Evolutionary conservation across 306 rosid genomes (phyloP).

Genomic region (Myrica gale): DNA sequence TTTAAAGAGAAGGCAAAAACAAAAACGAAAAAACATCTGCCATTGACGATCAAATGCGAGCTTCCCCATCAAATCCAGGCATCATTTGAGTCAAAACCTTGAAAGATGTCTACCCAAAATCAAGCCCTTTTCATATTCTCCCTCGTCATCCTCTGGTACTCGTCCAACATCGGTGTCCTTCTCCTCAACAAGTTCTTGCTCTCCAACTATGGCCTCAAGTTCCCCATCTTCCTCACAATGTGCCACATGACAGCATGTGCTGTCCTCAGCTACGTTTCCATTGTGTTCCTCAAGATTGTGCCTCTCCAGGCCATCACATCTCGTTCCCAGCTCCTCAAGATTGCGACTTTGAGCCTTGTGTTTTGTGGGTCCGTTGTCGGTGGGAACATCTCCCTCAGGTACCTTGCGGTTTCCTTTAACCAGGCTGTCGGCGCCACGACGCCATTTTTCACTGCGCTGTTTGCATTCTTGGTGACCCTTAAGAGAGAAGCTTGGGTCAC

Average conservation of each 20-base stretch:
- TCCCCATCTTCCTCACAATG: slow-evolving; percentile 98
- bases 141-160: slow-evolving; percentile 73
- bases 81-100: slow-evolving; percentile 27
- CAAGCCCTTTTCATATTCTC: slow-evolving; percentile 57
- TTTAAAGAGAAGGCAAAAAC: not conserved
- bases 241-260: slow-evolving; percentile 98
- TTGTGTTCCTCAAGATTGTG: slow-evolving; percentile 70
- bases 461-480: slow-evolving; percentile 77
- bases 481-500: slow-evolving; percentile 97
- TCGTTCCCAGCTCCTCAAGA: slow-evolving; percentile 74
- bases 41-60: slow-evolving; percentile 34
- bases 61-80: slow-evolving; percentile 30
- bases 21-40: not conserved
- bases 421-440: slow-evolving; percentile 99
- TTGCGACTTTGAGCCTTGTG: slow-evolving; percentile 75
- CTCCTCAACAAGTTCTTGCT: slow-evolving; percentile 88
- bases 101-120: slow-evolving; percentile 41
- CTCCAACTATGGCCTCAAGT: slow-evolving; percentile 82
- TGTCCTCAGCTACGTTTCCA: slow-evolving; percentile 83
- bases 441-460: slow-evolving; percentile 90
- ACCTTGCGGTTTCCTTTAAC: slow-evolving; percentile 89
- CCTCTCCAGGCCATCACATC: slow-evolving; percentile 89
- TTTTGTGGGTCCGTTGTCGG: slow-evolving; percentile 95
- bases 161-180: slow-evolving; percentile 91
- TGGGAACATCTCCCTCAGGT: slow-evolving; percentile 84